phyloP scores from a whole-genome alignment of 2,329 filamentous ascomycete genomes.

The Chaetothyriales sp. region DNA sequence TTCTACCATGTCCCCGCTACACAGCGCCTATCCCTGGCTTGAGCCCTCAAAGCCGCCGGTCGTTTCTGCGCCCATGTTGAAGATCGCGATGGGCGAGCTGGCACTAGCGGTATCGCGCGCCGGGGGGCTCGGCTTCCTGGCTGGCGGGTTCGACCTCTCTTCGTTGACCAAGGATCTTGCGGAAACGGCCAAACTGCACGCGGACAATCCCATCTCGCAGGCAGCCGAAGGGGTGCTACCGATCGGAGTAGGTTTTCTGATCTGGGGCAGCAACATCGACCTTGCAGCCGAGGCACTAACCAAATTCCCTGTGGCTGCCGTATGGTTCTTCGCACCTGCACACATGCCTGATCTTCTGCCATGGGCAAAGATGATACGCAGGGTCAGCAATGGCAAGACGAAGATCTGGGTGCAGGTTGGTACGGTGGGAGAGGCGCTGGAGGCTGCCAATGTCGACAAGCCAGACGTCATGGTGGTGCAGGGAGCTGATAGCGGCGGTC shows the following conservation, averaged over 20 bases:
- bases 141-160: conserved; percentile 37
- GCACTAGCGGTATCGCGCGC: conserved; percentile 45
- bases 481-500: conserved; percentile 40
- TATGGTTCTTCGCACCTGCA: conserved; percentile 28
- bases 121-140: conserved; percentile 41
- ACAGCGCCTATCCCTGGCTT: conserved; percentile 42
- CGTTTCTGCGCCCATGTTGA: conserved; percentile 52
- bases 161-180: conserved; percentile 20
- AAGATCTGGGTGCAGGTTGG: conserved; percentile 41
- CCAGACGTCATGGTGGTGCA: conserved; percentile 40
- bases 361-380: conserved; percentile 33
- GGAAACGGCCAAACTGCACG: conserved; percentile 18
- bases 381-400: conserved; percentile 24
- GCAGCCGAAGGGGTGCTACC: conserved; percentile 19
- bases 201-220: conserved; percentile 6
- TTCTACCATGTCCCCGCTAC: not conserved
- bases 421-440: conserved; percentile 32
- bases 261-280: conserved; percentile 23
- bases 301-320: conserved; percentile 23
- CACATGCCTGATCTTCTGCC: conserved; percentile 22
- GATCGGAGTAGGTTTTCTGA: conserved; percentile 28
- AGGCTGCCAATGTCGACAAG: conserved; percentile 22
- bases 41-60: conserved; percentile 37
- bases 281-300: conserved; percentile 19
- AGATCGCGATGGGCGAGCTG: conserved; percentile 41